phyloP scores from a whole-genome alignment of 805 yeast species.

The Schwanniomyces polymorphus region DNA sequence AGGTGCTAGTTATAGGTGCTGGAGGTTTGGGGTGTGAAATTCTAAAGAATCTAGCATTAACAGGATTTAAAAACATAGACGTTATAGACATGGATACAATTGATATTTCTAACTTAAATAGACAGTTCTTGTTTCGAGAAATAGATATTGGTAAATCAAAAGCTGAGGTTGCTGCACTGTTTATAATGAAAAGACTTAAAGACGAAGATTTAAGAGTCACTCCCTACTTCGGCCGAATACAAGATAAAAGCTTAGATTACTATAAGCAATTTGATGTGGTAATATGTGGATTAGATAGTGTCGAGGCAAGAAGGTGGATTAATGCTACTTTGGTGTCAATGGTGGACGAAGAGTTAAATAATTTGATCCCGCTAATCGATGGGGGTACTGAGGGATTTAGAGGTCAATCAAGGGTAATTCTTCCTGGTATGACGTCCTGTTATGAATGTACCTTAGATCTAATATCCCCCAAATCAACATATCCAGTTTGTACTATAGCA shows the following conservation, averaged over 20 bases:
- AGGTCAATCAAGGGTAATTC: slow-evolving; percentile 85
- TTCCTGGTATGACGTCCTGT: slow-evolving; percentile 85
- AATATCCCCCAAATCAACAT: slow-evolving; percentile 61
- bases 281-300: slow-evolving; percentile 84
- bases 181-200: slow-evolving; percentile 48
- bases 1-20: slow-evolving; percentile 61
- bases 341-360: slow-evolving; percentile 47
- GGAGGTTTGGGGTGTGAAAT: slow-evolving; percentile 87
- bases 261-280: slow-evolving; percentile 70
- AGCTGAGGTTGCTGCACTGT: slow-evolving; percentile 63
- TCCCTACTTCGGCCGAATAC: slow-evolving; percentile 65
- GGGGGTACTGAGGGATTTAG: slow-evolving; percentile 96
- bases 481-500: slow-evolving; percentile 92
- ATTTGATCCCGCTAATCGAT: slow-evolving; percentile 61
- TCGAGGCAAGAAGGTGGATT: slow-evolving; percentile 90
- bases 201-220: slow-evolving; percentile 41
- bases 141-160: slow-evolving; percentile 65
- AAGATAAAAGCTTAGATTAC: slow-evolving; percentile 57
- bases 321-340: slow-evolving; percentile 65
- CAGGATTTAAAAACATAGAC: slow-evolving; percentile 66
- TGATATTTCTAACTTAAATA: slow-evolving; percentile 71
- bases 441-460: slow-evolving; percentile 88
- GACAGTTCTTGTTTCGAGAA: slow-evolving; percentile 69
- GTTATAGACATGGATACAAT: slow-evolving; percentile 84
- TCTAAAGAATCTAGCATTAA: slow-evolving; percentile 64